Evolutionary conservation across 2,329 filamentous ascomycete genomes (phyloP).

Genomic region (Phaeosphaeria sp.): DNA sequence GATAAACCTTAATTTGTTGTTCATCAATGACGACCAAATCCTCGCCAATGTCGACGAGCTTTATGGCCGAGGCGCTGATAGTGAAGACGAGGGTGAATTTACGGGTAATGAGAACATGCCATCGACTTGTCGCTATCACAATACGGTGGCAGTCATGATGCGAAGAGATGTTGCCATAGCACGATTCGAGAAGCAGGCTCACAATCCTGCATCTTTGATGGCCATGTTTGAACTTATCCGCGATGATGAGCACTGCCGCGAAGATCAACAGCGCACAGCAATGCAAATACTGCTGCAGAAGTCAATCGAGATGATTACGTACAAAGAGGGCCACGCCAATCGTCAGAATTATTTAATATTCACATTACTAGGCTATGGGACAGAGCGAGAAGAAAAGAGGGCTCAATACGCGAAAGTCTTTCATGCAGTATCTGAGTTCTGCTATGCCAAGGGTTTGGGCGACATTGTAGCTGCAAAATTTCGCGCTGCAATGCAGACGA

Average conservation of each 20-base stretch:
- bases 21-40: not conserved
- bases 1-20: not conserved
- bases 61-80: conserved; percentile 30
- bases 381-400: not conserved
- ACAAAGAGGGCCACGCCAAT: not conserved
- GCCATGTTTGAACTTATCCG: conserved; percentile 1
- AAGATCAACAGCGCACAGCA: not conserved
- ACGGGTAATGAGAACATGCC: conserved; percentile 19
- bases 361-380: not conserved
- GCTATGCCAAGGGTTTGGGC: not conserved
- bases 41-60: conserved; percentile 12
- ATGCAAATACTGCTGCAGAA: not conserved
- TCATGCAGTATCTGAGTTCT: not conserved
- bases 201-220: not conserved
- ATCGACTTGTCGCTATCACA: conserved; percentile 33
- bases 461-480: not conserved
- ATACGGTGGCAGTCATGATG: conserved; percentile 24
- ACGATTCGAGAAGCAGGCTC: not conserved
- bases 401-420: not conserved
- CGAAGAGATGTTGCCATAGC: not conserved
- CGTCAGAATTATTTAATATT: not conserved
- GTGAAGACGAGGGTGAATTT: conserved; percentile 26
- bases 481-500: not conserved
- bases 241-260: not conserved
- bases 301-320: not conserved